Conservation (phyloP, 768 basidiomycete species). For the Mycena maculata region DNA sequence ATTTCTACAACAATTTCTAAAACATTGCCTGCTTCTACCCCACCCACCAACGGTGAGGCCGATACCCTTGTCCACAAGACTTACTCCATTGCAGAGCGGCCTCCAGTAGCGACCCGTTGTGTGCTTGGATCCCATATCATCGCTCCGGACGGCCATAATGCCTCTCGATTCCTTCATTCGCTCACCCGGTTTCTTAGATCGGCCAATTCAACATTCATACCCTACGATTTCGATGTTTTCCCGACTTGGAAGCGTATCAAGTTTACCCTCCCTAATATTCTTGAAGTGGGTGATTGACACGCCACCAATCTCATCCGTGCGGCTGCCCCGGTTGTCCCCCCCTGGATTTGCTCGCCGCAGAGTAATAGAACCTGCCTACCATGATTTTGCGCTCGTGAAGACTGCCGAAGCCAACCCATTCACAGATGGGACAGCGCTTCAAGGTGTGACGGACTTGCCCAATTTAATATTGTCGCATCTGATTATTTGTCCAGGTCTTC, state of each 20-base stretch:
- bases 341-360: not conserved
- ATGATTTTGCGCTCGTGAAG: not conserved
- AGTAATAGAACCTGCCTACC: not conserved
- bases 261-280: not conserved
- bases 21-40: too few species aligned
- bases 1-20: too few species aligned
- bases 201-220: not conserved
- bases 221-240: not conserved
- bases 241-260: not conserved
- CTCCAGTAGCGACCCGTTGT: not conserved
- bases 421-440: not conserved
- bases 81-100: not conserved
- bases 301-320: not conserved
- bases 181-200: not conserved
- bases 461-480: not conserved
- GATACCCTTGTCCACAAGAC: not conserved
- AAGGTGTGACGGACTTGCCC: not conserved
- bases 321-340: not conserved
- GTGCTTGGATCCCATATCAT: not conserved
- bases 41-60: not conserved
- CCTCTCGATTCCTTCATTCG: not conserved
- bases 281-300: not conserved
- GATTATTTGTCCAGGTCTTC: not conserved
- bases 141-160: not conserved
- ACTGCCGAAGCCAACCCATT: not conserved